Conservation (phyloP, 1,139 yeast genomes). For the Nakaseomyces sp. region DNA sequence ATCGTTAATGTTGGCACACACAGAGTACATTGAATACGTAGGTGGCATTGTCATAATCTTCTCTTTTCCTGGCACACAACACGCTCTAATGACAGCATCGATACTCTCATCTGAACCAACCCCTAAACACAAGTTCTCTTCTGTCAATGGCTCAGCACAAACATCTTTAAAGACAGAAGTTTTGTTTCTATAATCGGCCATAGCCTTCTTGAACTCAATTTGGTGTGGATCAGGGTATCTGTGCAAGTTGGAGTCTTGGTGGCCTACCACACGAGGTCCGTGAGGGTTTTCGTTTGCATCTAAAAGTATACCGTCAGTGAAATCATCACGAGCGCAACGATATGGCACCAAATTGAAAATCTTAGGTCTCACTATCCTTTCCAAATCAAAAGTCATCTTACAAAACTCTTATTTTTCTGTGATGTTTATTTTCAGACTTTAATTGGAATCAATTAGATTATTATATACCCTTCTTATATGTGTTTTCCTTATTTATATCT, state of each 20-base stretch:
- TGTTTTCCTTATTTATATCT: too few relatives aligned
- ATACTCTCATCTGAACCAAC: conserved; percentile 97
- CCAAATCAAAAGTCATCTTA: conserved; percentile 24
- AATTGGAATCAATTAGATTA: too few relatives aligned
- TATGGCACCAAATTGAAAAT: conserved; percentile 76
- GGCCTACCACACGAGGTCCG: conserved; percentile 61
- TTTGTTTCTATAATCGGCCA: conserved; percentile 64
- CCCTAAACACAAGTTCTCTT: conserved; percentile 78
- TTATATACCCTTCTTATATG: too few relatives aligned
- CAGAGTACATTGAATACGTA: conserved; percentile 93
- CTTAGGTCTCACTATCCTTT: conserved; percentile 65
- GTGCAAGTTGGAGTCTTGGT: conserved; percentile 53
- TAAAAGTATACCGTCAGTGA: conserved; percentile 70
- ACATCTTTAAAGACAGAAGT: conserved; percentile 30
- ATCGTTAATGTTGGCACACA: conserved; percentile 85
- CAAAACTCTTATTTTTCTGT: too few relatives aligned
- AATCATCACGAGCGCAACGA: conserved; percentile 93
- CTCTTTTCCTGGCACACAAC: conserved; percentile 74
- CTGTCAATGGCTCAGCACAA: conserved; percentile 34
- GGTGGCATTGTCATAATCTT: conserved; percentile 87
- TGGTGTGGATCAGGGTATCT: conserved; percentile 98
- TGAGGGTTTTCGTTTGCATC: conserved; percentile 96
- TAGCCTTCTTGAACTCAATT: conserved; percentile 58
- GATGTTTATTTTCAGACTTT: too few relatives aligned
- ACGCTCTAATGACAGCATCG: conserved; percentile 77